Conservation (phyloP, 768 basidiomycete species). For the Hypholoma sublateritium region DNA sequence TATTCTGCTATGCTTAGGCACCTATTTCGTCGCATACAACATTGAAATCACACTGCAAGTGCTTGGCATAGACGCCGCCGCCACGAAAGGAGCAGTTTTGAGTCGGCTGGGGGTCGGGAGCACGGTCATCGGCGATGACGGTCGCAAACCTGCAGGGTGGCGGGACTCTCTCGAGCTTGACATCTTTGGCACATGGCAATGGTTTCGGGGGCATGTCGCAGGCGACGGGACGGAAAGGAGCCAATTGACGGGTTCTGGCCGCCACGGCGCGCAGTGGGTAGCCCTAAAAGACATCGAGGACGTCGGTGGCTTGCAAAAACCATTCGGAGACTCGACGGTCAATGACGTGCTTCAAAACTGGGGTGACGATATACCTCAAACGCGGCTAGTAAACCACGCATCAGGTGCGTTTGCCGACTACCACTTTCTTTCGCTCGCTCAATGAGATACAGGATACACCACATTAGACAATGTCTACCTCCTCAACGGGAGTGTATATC, state of each 20-base stretch:
- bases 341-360: constrained; percentile 58
- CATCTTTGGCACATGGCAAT: constrained; percentile 71
- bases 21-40: constrained; percentile 75
- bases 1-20: constrained; percentile 59
- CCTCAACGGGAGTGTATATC: constrained; percentile 68
- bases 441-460: constrained; percentile 62
- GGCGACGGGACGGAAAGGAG: constrained; percentile 52
- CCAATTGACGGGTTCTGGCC: constrained; percentile 39
- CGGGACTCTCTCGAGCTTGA: constrained; percentile 56
- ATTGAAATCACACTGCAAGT: constrained; percentile 61
- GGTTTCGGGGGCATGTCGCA: constrained; percentile 61
- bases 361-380: constrained; percentile 54
- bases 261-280: constrained; percentile 46
- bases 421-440: not conserved
- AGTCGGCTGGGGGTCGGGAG: constrained; percentile 38
- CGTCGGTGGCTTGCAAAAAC: constrained; percentile 19
- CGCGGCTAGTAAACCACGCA: constrained; percentile 59
- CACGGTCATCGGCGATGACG: constrained; percentile 42
- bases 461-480: constrained; percentile 81
- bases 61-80: constrained; percentile 43
- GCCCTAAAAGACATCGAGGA: constrained; percentile 29
- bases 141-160: constrained; percentile 49
- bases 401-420: constrained; percentile 47
- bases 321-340: constrained; percentile 37
- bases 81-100: constrained; percentile 34